Base-by-base conservation (phyloP, 2,329 filamentous ascomycete species). In the Myriangium duriaei region DNA sequence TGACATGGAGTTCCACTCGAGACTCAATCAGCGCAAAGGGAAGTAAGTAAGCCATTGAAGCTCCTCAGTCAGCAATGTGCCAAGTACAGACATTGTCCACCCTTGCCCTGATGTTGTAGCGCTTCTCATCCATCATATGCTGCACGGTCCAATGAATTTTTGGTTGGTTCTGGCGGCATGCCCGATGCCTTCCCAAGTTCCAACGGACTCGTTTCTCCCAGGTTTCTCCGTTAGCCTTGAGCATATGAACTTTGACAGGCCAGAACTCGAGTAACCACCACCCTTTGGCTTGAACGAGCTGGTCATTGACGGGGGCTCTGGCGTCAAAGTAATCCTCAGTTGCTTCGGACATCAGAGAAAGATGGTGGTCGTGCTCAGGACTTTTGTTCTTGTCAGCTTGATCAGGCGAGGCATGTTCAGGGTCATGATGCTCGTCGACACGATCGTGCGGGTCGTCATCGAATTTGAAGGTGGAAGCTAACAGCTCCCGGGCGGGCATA, bases 301-400 rank as follows among this genome's bases (percentile, higher is more conserved):
- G 56, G 36, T 66, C 63, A 32, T 63, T 64, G 32, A 64, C 51
- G 0, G 51, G 49, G n/a, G 56, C 47, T n/a, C 61, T 41, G 4
- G 56, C 50, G 40, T 66, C 63, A 34, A 65, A 64, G 43, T 59
- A 57, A 38, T 64, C 60, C 49, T 66, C 63, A 4, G 55, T 53
- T 30, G 57, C 53, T 41, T 66, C 63, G 0, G 62, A 58, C 1
- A 61, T 47, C 36, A 50, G 51, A 26, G 49, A 33, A 11, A 46
- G 37, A 7, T 42, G 28, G 21, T 26, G 21, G 21, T n/a, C 7
- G 11, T 37, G 33, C 1, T 41, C 34, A 12, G 34, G 49, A 11
- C 49, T 30, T 3, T 46, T 35, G 6, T 41, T 40, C 14, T 42
- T 38, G 13, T 42, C 42, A 26, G 21, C n/a, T n/a, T 26, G 21